Percentiles rank a stretch among this genome's conserved stretches.
phyloP scores from a whole-genome alignment of 768 basidiomycete genomes.

The Auriscalpium orientale region DNA sequence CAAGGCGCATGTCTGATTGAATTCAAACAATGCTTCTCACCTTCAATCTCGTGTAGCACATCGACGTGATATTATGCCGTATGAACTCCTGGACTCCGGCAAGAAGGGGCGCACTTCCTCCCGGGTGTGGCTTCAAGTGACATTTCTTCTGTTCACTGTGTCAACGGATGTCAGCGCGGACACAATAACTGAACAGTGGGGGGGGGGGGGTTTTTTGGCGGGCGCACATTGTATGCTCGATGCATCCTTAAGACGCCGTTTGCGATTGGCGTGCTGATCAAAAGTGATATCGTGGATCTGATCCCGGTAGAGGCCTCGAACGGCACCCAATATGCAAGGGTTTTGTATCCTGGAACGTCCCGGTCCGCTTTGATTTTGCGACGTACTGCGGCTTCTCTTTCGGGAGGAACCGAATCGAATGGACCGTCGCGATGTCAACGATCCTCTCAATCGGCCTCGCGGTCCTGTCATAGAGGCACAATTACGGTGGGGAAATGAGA shows the following conservation, averaged over 20 bases:
- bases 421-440: conserved; percentile 42
- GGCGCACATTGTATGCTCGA: conserved; percentile 37
- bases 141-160: conserved; percentile 21
- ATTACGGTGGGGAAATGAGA: background rate
- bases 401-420: conserved; percentile 31
- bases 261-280: conserved; percentile 31
- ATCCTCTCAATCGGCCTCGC: conserved; percentile 29
- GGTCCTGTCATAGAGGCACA: background rate
- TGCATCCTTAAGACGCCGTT: conserved; percentile 35
- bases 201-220: too few species aligned
- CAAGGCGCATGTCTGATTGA: background rate
- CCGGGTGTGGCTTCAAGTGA: conserved; percentile 23
- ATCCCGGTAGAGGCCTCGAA: background rate
- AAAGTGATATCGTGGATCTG: conserved; percentile 15
- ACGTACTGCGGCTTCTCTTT: conserved; percentile 35
- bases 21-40: conserved; percentile 5
- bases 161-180: background rate
- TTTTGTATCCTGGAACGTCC: conserved; percentile 48
- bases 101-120: conserved; percentile 22
- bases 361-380: conserved; percentile 34
- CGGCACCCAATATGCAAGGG: conserved; percentile 42
- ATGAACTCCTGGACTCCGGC: conserved; percentile 25
- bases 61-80: conserved; percentile 23
- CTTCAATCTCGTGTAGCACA: conserved; percentile 22
- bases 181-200: too few species aligned